Conservation (phyloP, 345 rosid species). For the Boechera divaricarpa region DNA sequence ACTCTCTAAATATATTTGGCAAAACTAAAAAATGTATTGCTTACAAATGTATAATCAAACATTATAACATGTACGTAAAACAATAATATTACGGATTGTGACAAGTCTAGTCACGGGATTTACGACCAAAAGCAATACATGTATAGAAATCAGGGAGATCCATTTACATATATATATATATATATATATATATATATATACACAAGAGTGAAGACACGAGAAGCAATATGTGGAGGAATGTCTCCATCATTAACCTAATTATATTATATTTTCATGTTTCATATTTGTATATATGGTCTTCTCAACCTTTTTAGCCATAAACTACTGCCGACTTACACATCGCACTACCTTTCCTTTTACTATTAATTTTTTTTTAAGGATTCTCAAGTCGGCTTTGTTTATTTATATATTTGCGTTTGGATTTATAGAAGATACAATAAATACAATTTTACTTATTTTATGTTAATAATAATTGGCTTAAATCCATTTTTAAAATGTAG, state of each 20-base stretch:
- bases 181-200: constrained; percentile 3
- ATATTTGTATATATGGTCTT: background rate
- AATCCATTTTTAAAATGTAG: too few species aligned
- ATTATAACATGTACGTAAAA: background rate
- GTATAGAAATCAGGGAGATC: background rate
- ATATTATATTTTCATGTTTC: background rate
- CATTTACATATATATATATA: background rate
- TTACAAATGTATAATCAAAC: background rate
- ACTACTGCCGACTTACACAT: background rate
- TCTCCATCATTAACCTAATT: constrained; percentile 41
- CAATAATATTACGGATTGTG: background rate
- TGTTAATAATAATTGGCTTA: too few species aligned
- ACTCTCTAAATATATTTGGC: background rate
- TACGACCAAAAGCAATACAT: constrained; percentile 21
- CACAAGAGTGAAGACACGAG: constrained; percentile 20
- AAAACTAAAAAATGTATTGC: background rate
- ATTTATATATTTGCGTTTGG: background rate
- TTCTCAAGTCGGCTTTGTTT: background rate
- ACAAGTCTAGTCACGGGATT: background rate
- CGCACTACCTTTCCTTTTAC: background rate
- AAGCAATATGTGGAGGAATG: constrained; percentile 39
- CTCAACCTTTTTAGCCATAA: too few species aligned
- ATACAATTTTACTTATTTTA: background rate
- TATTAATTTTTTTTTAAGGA: background rate
- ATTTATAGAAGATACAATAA: background rate